A percentile compares a stretch with the other conserved stretches of the same genome.
Evolutionary conservation across 1,139 yeast genomes (phyloP).

Genomic region (Suhomyces choctaworum): DNA sequence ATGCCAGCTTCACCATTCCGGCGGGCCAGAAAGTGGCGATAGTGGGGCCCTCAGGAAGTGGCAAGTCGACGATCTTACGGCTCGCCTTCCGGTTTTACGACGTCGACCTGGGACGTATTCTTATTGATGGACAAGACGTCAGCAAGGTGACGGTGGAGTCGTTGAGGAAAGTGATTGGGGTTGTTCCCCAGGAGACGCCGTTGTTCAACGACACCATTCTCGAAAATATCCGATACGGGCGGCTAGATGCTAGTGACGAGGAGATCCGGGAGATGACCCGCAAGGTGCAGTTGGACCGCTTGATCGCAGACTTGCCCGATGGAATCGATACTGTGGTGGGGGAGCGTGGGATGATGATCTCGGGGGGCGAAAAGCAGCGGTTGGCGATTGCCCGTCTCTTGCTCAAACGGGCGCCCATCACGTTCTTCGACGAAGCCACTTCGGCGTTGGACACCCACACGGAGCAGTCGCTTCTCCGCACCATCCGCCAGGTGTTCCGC

Average conservation of each 20-base stretch:
- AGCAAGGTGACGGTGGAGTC: conserved; percentile 73
- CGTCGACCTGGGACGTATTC: conserved; percentile 70
- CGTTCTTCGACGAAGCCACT: conserved; percentile 96
- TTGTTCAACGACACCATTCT: conserved; percentile 85
- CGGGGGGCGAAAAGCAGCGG: conserved; percentile 98
- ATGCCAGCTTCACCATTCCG: conserved; percentile 83
- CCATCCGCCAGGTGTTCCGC: conserved; percentile 63
- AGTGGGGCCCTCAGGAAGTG: conserved; percentile 95
- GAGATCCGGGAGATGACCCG: conserved; percentile 67
- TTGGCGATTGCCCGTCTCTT: conserved; percentile 88
- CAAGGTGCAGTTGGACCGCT: conserved; percentile 65
- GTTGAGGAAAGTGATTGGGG: conserved; percentile 74
- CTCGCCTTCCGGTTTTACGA: conserved; percentile 86
- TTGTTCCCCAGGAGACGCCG: conserved; percentile 98
- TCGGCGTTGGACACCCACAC: conserved; percentile 96
- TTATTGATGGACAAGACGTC: conserved; percentile 89
- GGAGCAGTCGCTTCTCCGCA: conserved; percentile 76
- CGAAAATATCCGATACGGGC: conserved; percentile 87
- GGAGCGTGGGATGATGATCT: conserved; percentile 96
- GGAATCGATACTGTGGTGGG: conserved; percentile 92
- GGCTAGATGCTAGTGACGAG: conserved; percentile 68
- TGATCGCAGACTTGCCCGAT: conserved; percentile 74
- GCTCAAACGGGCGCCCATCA: conserved; percentile 81
- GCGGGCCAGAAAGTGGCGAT: conserved; percentile 90
- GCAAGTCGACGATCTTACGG: conserved; percentile 86